A percentile compares a stretch with the other conserved stretches of the same genome.
These are phyloP conservation scores for Hypoxylon lienhwacheense DNA, from an alignment of 495 filamentous ascomycete species.

Conservation along the genomic window DNA sequence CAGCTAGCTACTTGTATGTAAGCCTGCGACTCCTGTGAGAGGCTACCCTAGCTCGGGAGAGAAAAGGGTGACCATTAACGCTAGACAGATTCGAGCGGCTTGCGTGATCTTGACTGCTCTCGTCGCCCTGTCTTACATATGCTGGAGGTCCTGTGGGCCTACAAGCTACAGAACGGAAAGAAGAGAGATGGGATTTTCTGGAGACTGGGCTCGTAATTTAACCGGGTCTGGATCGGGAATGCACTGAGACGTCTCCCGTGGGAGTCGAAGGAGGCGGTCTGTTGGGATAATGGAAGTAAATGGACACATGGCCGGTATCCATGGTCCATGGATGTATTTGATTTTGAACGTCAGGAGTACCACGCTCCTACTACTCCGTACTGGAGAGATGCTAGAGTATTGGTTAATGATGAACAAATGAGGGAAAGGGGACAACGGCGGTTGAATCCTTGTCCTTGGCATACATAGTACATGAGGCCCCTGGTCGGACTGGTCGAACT, in stretches of 20 bases:
- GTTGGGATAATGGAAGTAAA: slow-evolving; percentile 1
- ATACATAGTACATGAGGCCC: slow-evolving; percentile 16
- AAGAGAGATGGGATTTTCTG: slow-evolving; percentile 11
- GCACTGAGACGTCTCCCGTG: slow-evolving; percentile 25
- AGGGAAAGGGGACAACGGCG: slow-evolving; percentile 19
- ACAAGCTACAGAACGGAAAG: neutral
- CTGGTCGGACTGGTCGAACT: slow-evolving; percentile 7
- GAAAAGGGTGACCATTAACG: slow-evolving; percentile 3
- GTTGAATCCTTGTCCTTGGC: slow-evolving; percentile 22
- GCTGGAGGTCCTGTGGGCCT: slow-evolving; percentile 12
- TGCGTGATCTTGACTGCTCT: slow-evolving; percentile 24
- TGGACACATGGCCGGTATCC: slow-evolving; percentile 3
- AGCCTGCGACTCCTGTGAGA: neutral
- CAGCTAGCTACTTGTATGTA: slow-evolving; percentile 3
- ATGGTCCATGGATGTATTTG: slow-evolving; percentile 7
- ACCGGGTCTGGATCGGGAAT: slow-evolving; percentile 29
- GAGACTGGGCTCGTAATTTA: slow-evolving; percentile 33
- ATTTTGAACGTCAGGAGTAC: slow-evolving; percentile 4
- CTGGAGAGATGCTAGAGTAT: no score
- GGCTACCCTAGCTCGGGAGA: slow-evolving; percentile 9
- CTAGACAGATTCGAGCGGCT: slow-evolving; percentile 25
- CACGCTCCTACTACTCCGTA: no score
- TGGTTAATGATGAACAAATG: slow-evolving; percentile 2
- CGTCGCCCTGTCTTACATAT: slow-evolving; percentile 17
- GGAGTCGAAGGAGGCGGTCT: slow-evolving; percentile 27